phyloP scores from a whole-genome alignment of 1,139 yeast species.

The Petasospora fabianii region DNA sequence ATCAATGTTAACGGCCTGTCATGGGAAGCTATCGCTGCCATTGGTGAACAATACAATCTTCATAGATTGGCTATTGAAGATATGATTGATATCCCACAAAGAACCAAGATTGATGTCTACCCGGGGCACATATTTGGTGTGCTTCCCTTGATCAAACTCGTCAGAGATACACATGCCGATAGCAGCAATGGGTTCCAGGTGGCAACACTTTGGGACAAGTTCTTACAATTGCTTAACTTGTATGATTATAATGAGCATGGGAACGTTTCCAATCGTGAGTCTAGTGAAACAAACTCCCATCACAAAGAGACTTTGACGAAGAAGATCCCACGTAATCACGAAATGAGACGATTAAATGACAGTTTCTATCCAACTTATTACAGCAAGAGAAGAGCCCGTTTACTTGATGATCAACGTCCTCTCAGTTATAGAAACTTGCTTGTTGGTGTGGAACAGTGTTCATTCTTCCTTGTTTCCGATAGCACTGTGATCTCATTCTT shows the following conservation, averaged over 20 bases:
- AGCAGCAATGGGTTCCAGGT: not conserved
- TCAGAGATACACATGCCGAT: constrained; percentile 26
- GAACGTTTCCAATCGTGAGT: not conserved
- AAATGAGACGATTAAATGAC: constrained; percentile 31
- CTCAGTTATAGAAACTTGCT: constrained; percentile 39
- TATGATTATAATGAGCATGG: constrained; percentile 7
- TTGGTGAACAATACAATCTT: constrained; percentile 37
- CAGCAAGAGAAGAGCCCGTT: constrained; percentile 34
- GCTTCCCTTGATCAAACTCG: constrained; percentile 44
- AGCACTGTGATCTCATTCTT: constrained; percentile 49
- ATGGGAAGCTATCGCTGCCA: constrained; percentile 47
- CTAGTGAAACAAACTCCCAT: not conserved
- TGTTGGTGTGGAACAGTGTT: constrained; percentile 53
- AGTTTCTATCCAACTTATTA: constrained; percentile 17
- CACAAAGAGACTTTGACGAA: constrained; percentile 19
- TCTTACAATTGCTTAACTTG: constrained; percentile 12
- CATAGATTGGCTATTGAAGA: constrained; percentile 53
- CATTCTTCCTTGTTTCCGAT: constrained; percentile 42
- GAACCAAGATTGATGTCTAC: constrained; percentile 51
- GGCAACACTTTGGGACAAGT: constrained; percentile 12
- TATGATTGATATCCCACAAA: constrained; percentile 54
- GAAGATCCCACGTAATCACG: constrained; percentile 21
- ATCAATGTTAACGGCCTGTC: constrained; percentile 52
- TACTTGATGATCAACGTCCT: constrained; percentile 43
- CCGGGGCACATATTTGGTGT: constrained; percentile 47